Base-by-base conservation (phyloP, 768 basidiomycete genomes). In the Candolleomyces aberdarensis region DNA sequence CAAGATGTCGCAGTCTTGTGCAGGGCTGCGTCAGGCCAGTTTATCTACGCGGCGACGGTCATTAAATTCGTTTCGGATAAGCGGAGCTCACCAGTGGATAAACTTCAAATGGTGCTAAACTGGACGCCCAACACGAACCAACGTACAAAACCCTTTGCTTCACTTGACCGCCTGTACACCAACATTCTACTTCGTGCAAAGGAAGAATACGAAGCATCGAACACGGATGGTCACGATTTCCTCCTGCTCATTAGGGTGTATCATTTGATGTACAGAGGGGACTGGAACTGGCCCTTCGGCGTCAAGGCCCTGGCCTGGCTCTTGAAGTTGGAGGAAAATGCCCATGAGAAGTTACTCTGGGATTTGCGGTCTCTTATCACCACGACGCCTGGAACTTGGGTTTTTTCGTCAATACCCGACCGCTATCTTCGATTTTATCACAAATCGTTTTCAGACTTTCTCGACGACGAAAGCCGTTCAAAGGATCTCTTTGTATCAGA, bases 21-120 rank as follows among this genome's bases (percentile, higher is more conserved):
- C 26, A 47, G 49, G 7, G 46, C 40, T 2, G 57, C 66, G 1
- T 65, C 62, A 8, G 62, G 62, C 2, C 64, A 62, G 31, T 67
- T 65, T 40, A 44, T 65, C 41, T 67, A 60, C 50, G 64, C 62
- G 4, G 58, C 62, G 5, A 65, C 62, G 1, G 60, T 53, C 3
- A 36, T 62, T n/a, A 59, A 59, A 26, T 67, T 53, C 39, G 59
- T 67, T 15, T 49, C 40, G 62, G 70, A 68, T 58, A 46, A 17
- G 1, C 32, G 57, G 19, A 31, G 19, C 10, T 39, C 43, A 8
- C 57, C 57, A 3, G 57, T 49, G 5, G 47, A 58, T 10, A 46
- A 46, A 19, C 57, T 58, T 17, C 22, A 32, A 15, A 17, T 32
- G 2, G 26, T 58, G 10, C 8, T 58, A 9, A 32, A 1, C 20